Evolutionary conservation across 352 stramenopile genomes (phyloP), one percentile per base, ranked within the genome.

Genomic region (Phytophthora tubulina): DNA sequence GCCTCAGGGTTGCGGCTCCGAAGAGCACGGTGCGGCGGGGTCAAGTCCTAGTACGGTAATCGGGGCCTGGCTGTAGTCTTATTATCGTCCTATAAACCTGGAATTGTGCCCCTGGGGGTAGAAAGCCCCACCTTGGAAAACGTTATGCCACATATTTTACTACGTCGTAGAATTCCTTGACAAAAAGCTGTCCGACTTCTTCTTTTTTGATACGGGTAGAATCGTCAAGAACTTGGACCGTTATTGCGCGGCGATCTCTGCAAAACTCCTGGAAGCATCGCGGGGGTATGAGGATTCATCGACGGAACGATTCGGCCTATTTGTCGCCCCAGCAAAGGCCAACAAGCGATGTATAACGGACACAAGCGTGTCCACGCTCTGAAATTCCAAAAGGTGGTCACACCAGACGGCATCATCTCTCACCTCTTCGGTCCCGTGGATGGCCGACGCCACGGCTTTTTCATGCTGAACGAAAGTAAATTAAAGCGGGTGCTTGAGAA

Each of bases 391-490:
- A 61, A 50, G 21, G 21, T 2, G 21, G 21, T 27, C 21, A 27
- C 21, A 27, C 60, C 61, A 5, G 39, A 61, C 42, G 31, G 39
- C 15, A 35, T 62, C 17, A 69, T 69, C 15, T 62, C 30, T 10
- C 41, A 61, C 27, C 11, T 62, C 0, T 69, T 62, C 17, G 61
- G 61, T 0, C 51, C 51, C 3, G 51, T 49, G 7, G 61, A 56
- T 31, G 61, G 61, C n/a, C 51, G 50, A 15, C 17, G 49, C 6
- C 61, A 62, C 14, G 39, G 62, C 15, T 39, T 62, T 17, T 69
- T 69, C 41, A 69, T 69, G 31, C 51, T 69, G 7, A 61, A 31
- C 32, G 30, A 69, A 55, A 69, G 50, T n/a, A 5, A 17, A 61
- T 42, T 56, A n/a, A 48, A 41, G n/a, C 13, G 10, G 0, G 4